Base-by-base conservation (phyloP, 2,329 filamentous ascomycete species). In the Tolypocladium inflatum region DNA sequence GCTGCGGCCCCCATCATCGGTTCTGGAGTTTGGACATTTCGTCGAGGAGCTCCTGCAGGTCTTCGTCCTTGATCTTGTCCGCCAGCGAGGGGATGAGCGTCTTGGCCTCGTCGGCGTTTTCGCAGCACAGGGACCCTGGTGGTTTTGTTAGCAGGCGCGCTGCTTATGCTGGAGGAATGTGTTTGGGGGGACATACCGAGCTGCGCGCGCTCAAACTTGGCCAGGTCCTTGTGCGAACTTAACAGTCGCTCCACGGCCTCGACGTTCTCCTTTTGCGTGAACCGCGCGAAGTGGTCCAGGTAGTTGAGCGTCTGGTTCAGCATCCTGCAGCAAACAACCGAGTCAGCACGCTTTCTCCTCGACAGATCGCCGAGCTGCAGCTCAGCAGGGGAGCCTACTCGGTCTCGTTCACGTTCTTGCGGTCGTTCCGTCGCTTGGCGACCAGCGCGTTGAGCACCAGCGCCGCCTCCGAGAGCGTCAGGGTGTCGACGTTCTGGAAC, bases 231-330 rank as follows among this genome's bases (percentile, higher is more conserved):
- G 69, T 91, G 88, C 59, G 87, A 83, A 64, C 89, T 89, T 62
- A 97, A 81, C 66, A 97, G 78, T 60, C 90, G 85, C 74, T 96
- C 91, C 38, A 97, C 91, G n/a, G 91, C 90, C 76, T 96, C 90
- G 69, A 96, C 89, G 64, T 94, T 94, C 73, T 96, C 90, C 72
- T 93, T 91, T 67, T 92, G 87, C 77, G 96, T 96, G 82, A 97
- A 97, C 41, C 94, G 89, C 21, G 92, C 89, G 75, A 99, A 99
- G 62, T 91, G 86, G 67, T 96, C 91, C 57, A 97, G 85, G 75
- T 99, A 97, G 69, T 92, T 90, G 63, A 91, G 82, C 33, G 93
- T 97, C 73, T 96, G 92, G 62, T 84, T 86, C 58, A 96, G 81
- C 73, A 92, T 91, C 68, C 85, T 89, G 57, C 35, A 37, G 4